A percentile compares a stretch with the other conserved stretches of the same genome.
Conservation (phyloP, 2,329 filamentous ascomycete genomes). For the Cryphonectria japonica region DNA sequence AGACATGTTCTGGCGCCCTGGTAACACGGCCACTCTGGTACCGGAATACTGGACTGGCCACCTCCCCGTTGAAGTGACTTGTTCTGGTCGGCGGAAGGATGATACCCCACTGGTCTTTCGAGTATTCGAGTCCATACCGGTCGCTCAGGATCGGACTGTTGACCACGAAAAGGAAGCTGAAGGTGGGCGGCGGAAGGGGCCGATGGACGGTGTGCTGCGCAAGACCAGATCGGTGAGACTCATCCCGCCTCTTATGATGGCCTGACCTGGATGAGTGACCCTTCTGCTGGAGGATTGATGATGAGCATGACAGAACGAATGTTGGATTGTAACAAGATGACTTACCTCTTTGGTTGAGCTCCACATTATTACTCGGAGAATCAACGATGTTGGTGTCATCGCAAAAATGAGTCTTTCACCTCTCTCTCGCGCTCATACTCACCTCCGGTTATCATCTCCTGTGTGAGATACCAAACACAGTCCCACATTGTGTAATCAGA, state of each 20-base stretch:
- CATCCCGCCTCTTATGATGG: not conserved
- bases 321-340: not conserved
- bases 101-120: not conserved
- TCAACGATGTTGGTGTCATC: not conserved
- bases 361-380: not conserved
- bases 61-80: not conserved
- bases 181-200: not conserved
- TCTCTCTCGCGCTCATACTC: not conserved
- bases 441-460: not conserved
- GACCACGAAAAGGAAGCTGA: conserved; percentile 18
- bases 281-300: not conserved
- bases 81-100: not conserved
- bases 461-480: not conserved
- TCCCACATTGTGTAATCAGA: not conserved
- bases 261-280: not conserved
- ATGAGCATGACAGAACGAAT: not conserved
- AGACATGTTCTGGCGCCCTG: not conserved
- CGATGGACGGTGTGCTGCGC: not conserved
- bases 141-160: not conserved
- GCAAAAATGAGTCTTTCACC: not conserved
- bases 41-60: not conserved
- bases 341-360: not conserved
- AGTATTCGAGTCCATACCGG: not conserved
- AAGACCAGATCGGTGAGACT: not conserved
- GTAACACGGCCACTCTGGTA: not conserved